Base-by-base conservation (phyloP, 352 stramenopile species). In the Phytopythium chamaehyphon region DNA sequence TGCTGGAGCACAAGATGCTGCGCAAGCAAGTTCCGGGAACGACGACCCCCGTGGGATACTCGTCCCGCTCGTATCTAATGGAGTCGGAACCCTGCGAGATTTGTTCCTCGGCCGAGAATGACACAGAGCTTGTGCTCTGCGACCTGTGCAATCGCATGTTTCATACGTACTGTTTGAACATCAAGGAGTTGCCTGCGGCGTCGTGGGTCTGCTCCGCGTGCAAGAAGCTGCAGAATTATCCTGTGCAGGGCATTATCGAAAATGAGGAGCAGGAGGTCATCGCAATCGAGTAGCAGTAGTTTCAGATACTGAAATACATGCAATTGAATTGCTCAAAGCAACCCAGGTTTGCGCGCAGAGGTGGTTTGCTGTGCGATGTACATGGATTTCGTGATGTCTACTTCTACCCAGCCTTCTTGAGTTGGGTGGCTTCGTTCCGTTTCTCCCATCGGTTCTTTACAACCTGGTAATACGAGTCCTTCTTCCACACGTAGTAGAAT, bases 401-500 rank as follows among this genome's bases (percentile, higher is more conserved):
- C 40, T 60, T 23, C 24, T 47, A 31, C 14, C 51, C 43, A 51
- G 64, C 65, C 52, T 66, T 73, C n/a, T 54, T 50, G 53, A 54
- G 15, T 35, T 36, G 35, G 10, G 48, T 51, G 23, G 43, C 16
- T 35, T 73, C 61, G 33, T 69, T 66, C 39, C 70, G 72, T 50
- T 83, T 84, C 46, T 86, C 73, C 76, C 76, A 89, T 18, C 81
- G 73, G 39, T 84, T 88, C 54, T 91, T 91, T 23, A 91, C 71
- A 19, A 84, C 67, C 71, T 88, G 70, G 54, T 90, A 90, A 43
- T 92, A 79, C n/a, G 73, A 71, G 61, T 90, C 79, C 35, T 88
- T 90, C 63, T 95, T 95, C 84, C 84, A 95, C 38, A 93, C 47
- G 59, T 95, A 95, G 60, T 93, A 95, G 50, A 95, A 83, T 33